Evolutionary conservation across 2,329 filamentous ascomycete species (phyloP), one percentile per base, ranked within the genome.

Genomic region (Penicillium sp.): DNA sequence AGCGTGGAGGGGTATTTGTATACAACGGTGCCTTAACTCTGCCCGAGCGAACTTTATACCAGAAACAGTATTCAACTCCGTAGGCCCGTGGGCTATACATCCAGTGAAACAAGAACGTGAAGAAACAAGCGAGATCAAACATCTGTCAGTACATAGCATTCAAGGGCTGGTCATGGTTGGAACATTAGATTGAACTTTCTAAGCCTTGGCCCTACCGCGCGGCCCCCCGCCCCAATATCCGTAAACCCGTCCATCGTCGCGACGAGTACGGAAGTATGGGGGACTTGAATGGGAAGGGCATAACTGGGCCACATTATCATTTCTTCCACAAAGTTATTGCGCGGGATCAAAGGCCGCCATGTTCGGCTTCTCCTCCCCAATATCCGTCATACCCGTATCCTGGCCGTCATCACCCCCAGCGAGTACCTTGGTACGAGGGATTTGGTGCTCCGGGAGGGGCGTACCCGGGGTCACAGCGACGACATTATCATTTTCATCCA

Each of bases 301-400:
- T 81, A 6, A 92, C 91, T 93, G 3, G 93, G 92, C 90, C 7
- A 96, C 88, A 55, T 96, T 88, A 57, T 92, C 93, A 50, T 84
- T 77, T 99, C 95, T 73, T 98, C 91, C 45, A 98, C 92, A 72
- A 98, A 98, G 77, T 97, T 96, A 79, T 98, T 98, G 54, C 92
- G 85, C 63, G 92, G 96, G 11, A 99, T 84, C 4, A 98, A 83
- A 74, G 99, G 95, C 0, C 95, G 95, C 29, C 29, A 14, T 31
- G 13, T 14, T 11, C 11, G 29, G 13, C 37, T 67, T 68, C 57
- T 66, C 66, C 26, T 61, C 67, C 26, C 50, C 61, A 29, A 71
- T 64, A 54, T 73, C 73, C n/a, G 65, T 63, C 73, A 75, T 76
- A 1, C 72, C 72, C 14, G 71, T 69, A 42, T 75, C 73, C 59